phyloP scores from a whole-genome alignment of 495 filamentous ascomycete genomes.

The Daldinia concentrica region DNA sequence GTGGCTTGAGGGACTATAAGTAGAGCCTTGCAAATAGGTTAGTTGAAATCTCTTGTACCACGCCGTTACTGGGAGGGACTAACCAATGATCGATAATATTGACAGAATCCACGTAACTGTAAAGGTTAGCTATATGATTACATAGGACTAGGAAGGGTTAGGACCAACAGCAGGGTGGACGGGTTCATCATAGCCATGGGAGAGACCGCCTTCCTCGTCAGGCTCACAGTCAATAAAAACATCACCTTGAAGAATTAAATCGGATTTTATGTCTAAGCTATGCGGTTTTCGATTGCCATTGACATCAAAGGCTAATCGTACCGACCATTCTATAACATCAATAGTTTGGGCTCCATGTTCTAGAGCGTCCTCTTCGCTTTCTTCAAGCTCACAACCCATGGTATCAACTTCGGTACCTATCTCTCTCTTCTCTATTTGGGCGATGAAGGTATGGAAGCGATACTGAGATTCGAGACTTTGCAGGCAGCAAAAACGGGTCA shows the following conservation, averaged over 20 bases:
- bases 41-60: background rate
- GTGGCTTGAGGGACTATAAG: conserved; percentile 19
- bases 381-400: background rate
- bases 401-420: background rate
- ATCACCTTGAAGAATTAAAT: conserved; percentile 14
- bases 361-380: background rate
- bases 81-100: conserved; percentile 19
- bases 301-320: background rate
- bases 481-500: conserved; percentile 2
- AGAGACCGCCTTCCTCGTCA: conserved; percentile 1
- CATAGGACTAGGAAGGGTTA: background rate
- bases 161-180: conserved; percentile 5
- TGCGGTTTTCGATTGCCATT: background rate
- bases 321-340: conserved; percentile 9
- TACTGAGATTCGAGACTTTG: conserved; percentile 7
- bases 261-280: conserved; percentile 3
- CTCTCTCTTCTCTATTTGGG: conserved; percentile 10
- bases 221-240: conserved; percentile 8
- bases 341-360: background rate
- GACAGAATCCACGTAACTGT: conserved; percentile 1
- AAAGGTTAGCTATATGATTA: background rate
- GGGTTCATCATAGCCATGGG: background rate
- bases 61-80: background rate
- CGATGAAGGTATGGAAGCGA: conserved; percentile 16
- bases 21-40: conserved; percentile 13